Evolutionary conservation across 169 alveolate genomes (phyloP).

Genomic region (Toxoplasma gondii): DNA sequence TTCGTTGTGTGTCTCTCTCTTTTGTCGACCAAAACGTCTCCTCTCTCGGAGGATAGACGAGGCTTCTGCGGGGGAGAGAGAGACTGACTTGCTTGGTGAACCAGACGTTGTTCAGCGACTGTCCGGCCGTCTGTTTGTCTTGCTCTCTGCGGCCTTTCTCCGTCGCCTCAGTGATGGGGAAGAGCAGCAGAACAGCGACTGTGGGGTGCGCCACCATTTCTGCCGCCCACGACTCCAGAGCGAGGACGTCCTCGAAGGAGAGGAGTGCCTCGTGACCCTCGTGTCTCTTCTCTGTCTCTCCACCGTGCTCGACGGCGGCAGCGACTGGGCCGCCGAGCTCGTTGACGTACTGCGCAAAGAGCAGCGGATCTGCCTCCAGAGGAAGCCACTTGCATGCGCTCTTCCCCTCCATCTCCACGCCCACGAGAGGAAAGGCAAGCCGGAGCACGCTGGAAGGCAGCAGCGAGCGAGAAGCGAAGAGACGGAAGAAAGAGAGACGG

Average conservation of each 20-base stretch:
- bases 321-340: slow-evolving; percentile 35
- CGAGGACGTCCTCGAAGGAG: slow-evolving; percentile 33
- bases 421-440: neutral
- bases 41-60: too few species aligned
- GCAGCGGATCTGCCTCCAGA: slow-evolving; percentile 38
- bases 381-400: slow-evolving; percentile 43
- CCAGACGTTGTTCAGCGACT: slow-evolving; percentile 11
- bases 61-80: neutral
- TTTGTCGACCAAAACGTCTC: too few species aligned
- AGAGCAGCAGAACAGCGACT: slow-evolving; percentile 38
- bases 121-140: neutral
- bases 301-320: neutral
- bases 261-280: neutral
- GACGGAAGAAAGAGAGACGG: neutral
- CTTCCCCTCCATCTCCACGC: neutral
- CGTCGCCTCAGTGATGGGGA: slow-evolving; percentile 17
- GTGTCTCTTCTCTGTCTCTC: neutral
- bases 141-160: slow-evolving; percentile 22
- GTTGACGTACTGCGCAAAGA: slow-evolving; percentile 42
- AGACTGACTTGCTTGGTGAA: slow-evolving; percentile 38
- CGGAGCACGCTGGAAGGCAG: neutral
- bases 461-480: neutral
- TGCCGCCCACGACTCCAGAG: slow-evolving; percentile 43
- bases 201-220: slow-evolving; percentile 42
- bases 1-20: too few species aligned